Evolutionary conservation across 2,329 filamentous ascomycete genomes (phyloP).

Genomic region (Xylaria sp.): DNA sequence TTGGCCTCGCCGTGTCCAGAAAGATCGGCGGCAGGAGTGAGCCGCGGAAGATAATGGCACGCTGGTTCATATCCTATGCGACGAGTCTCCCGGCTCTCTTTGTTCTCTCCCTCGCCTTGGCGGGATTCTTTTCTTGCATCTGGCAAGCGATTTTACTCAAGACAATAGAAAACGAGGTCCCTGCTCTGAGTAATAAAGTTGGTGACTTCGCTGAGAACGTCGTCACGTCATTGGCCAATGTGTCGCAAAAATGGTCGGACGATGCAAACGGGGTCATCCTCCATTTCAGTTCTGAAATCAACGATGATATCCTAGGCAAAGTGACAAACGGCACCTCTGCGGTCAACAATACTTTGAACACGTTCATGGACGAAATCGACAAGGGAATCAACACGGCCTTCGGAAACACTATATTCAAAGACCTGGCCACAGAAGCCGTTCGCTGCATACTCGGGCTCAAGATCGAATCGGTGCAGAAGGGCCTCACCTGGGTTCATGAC

Average conservation of each 20-base stretch:
- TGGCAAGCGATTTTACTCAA: constrained; percentile 84
- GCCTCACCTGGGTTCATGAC: constrained; percentile 92
- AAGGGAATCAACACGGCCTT: constrained; percentile 80
- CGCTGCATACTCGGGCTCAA: constrained; percentile 91
- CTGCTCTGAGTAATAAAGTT: constrained; percentile 77
- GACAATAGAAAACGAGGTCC: constrained; percentile 78
- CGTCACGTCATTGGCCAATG: constrained; percentile 74
- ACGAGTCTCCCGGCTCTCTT: constrained; percentile 88
- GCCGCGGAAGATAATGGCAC: constrained; percentile 71
- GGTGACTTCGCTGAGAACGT: constrained; percentile 83
- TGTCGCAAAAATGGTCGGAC: constrained; percentile 79
- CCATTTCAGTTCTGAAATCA: constrained; percentile 79
- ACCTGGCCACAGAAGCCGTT: constrained; percentile 81
- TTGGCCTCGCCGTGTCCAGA: constrained; percentile 76
- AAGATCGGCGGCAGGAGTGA: constrained; percentile 64
- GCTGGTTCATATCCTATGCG: constrained; percentile 89
- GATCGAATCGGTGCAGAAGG: constrained; percentile 83
- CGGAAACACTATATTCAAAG: constrained; percentile 80
- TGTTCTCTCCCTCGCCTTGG: constrained; percentile 81
- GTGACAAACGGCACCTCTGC: constrained; percentile 84
- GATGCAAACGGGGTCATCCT: constrained; percentile 79
- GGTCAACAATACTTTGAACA: constrained; percentile 85
- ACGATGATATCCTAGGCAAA: constrained; percentile 85
- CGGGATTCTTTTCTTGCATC: constrained; percentile 82
- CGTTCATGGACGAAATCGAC: constrained; percentile 81